Percentiles rank a stretch among this genome's conserved stretches.
These are phyloP conservation scores for Besnoitia besnoiti DNA, from an alignment of 169 alveolate genomes.

Conservation along the genomic window DNA sequence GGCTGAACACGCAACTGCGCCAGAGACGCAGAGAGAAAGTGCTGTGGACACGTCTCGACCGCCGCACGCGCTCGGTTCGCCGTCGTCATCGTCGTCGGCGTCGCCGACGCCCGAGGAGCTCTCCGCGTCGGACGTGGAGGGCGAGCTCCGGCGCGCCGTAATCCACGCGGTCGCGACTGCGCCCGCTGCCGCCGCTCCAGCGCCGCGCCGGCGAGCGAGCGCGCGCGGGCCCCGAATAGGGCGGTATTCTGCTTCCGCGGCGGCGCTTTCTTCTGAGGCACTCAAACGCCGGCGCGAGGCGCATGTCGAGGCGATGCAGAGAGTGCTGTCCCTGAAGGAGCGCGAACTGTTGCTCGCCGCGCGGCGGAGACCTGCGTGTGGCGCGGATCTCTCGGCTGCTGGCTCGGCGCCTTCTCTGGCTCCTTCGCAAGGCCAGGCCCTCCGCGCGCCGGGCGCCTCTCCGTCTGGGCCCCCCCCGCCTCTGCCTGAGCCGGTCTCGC, in stretches of 20 bases:
- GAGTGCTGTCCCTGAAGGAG: not conserved
- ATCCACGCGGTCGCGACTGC: not conserved
- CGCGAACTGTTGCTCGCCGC: not conserved
- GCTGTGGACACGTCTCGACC: too few species aligned
- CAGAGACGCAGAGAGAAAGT: too few species aligned
- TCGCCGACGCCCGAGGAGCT: not conserved
- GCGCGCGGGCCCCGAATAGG: too few species aligned
- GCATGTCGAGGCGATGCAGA: conserved; percentile 20
- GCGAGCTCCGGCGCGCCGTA: not conserved
- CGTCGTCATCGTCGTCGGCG: not conserved
- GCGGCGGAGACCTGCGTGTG: not conserved
- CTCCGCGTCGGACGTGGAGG: not conserved
- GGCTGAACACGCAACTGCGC: not conserved
- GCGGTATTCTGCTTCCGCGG: too few species aligned
- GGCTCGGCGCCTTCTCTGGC: not conserved
- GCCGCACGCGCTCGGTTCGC: not conserved
- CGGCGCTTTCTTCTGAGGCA: too few species aligned
- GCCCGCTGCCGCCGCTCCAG: not conserved
- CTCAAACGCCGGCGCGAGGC: not conserved
- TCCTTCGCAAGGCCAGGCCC: too few species aligned
- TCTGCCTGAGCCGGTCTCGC: not conserved
- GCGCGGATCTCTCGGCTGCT: not conserved
- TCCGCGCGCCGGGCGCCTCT: too few species aligned
- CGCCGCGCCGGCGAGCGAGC: not conserved
- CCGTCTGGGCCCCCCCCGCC: conserved; percentile 30